Percentiles rank a stretch among this genome's conserved stretches.
Conservation (phyloP, 2,329 filamentous ascomycete genomes). For the Venturiaceae sp. region DNA sequence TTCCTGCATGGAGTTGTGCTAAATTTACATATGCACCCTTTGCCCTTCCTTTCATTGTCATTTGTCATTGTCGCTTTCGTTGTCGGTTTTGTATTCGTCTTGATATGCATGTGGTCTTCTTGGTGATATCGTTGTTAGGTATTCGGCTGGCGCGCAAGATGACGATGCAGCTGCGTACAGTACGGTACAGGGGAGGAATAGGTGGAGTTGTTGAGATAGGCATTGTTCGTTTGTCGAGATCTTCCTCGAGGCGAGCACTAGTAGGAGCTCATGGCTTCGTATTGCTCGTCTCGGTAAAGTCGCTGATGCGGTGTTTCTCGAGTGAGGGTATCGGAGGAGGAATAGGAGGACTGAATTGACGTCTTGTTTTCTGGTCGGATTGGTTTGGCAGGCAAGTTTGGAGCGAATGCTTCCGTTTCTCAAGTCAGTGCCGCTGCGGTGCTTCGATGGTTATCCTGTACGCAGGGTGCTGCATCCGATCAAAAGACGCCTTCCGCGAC, state of each 20-base stretch:
- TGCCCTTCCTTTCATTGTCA: background rate
- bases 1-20: background rate
- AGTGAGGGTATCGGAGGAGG: background rate
- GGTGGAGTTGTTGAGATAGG: background rate
- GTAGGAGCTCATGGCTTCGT: background rate
- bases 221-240: background rate
- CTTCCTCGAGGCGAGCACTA: background rate
- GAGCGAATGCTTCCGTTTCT: background rate
- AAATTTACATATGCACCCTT: background rate
- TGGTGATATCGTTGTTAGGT: background rate
- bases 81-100: background rate
- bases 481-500: slow-evolving; percentile 62
- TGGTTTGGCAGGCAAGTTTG: background rate
- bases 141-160: background rate
- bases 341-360: background rate
- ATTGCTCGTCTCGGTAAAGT: background rate
- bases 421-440: background rate
- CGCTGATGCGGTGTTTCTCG: background rate
- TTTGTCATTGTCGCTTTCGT: background rate
- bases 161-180: too few relatives aligned
- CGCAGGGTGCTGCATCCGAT: slow-evolving; percentile 13
- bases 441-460: background rate
- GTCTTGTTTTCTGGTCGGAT: background rate
- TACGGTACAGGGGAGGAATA: background rate
- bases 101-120: background rate